phyloP scores from a whole-genome alignment of 2,329 filamentous ascomycete species.

The Periconia sp. region DNA sequence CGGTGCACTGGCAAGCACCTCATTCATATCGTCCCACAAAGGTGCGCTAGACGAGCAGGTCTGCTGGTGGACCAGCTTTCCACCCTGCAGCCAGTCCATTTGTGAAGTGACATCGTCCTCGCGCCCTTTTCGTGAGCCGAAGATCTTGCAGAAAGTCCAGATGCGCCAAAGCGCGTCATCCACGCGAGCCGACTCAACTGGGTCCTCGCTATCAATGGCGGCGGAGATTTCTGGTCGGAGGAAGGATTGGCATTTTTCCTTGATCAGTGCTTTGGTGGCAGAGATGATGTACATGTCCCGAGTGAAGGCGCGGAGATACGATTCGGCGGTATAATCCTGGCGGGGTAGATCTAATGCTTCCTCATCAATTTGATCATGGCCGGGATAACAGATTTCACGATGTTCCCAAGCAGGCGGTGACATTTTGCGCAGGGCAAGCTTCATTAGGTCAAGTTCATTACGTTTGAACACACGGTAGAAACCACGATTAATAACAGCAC shows the following conservation, averaged over 20 bases:
- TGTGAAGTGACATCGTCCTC: constrained; percentile 63
- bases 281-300: constrained; percentile 57
- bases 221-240: constrained; percentile 58
- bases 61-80: constrained; percentile 52
- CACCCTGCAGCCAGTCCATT: constrained; percentile 65
- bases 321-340: constrained; percentile 55
- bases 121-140: constrained; percentile 59
- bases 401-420: constrained; percentile 63
- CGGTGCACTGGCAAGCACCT: constrained; percentile 58
- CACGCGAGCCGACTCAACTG: constrained; percentile 52
- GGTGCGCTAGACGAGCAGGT: constrained; percentile 50
- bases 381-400: constrained; percentile 59
- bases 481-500: constrained; percentile 56
- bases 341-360: constrained; percentile 47
- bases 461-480: constrained; percentile 62
- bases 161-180: constrained; percentile 67
- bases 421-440: constrained; percentile 53
- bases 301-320: constrained; percentile 56
- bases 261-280: constrained; percentile 58
- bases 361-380: constrained; percentile 45
- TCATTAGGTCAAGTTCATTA: constrained; percentile 58
- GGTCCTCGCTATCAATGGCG: constrained; percentile 54
- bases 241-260: constrained; percentile 57
- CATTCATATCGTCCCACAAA: constrained; percentile 54
- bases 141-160: constrained; percentile 67